Percentiles rank a stretch among this genome's conserved stretches.
These are phyloP conservation scores for Fusarium heterosporum DNA, from an alignment of 2,329 filamentous ascomycete genomes.

Conservation along the genomic window DNA sequence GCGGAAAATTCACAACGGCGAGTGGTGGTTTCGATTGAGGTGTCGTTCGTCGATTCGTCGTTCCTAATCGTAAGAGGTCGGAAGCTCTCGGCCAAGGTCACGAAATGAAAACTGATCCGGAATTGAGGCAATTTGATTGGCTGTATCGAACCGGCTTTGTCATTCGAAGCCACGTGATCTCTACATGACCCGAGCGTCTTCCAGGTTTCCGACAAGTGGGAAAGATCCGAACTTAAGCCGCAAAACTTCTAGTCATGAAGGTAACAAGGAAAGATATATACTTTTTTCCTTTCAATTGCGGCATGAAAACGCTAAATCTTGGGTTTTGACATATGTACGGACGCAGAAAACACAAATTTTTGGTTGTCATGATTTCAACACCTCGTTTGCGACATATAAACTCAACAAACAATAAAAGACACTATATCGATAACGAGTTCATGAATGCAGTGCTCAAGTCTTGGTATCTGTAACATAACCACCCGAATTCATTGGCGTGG, in stretches of 20 bases:
- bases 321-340: not conserved
- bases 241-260: not conserved
- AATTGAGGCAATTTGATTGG: slow-evolving; percentile 65
- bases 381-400: slow-evolving; percentile 25
- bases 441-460: slow-evolving; percentile 40
- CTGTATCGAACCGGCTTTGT: slow-evolving; percentile 36
- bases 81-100: slow-evolving; percentile 57
- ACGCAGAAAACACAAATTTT: not conserved
- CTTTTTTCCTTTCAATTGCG: not conserved
- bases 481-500: slow-evolving; percentile 29
- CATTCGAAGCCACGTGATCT: slow-evolving; percentile 5
- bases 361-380: slow-evolving; percentile 21
- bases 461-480: slow-evolving; percentile 42
- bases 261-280: not conserved
- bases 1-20: slow-evolving; percentile 55
- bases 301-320: not conserved
- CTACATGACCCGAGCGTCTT: slow-evolving; percentile 15
- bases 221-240: slow-evolving; percentile 21
- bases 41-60: slow-evolving; percentile 51
- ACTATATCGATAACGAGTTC: slow-evolving; percentile 34
- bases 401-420: slow-evolving; percentile 22
- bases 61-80: slow-evolving; percentile 54
- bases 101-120: slow-evolving; percentile 59
- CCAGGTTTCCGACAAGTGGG: slow-evolving; percentile 23
- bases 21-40: slow-evolving; percentile 54